A percentile compares a stretch with the other conserved stretches of the same genome.
Conservation (phyloP, 805 yeast genomes). For the Kazachstania taianensis region DNA sequence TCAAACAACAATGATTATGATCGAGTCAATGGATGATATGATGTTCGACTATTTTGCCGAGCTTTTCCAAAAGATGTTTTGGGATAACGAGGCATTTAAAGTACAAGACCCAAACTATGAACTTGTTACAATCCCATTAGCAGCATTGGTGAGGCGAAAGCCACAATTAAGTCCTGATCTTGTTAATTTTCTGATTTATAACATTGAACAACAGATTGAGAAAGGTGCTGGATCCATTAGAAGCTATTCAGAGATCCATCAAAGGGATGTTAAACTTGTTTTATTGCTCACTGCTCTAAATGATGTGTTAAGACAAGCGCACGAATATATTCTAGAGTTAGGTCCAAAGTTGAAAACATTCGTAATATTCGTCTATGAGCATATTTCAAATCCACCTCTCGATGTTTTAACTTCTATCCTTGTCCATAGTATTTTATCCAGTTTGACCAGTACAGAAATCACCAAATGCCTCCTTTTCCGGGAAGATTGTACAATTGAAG, state of each 20-base stretch:
- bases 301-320: constrained; percentile 62
- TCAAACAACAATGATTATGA: constrained; percentile 37
- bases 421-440: constrained; percentile 55
- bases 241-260: constrained; percentile 52
- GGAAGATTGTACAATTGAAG: constrained; percentile 31
- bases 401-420: constrained; percentile 51
- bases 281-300: constrained; percentile 63
- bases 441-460: constrained; percentile 52
- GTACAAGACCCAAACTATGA: constrained; percentile 52
- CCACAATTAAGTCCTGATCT: constrained; percentile 15
- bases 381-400: constrained; percentile 41
- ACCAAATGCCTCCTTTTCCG: constrained; percentile 45
- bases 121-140: constrained; percentile 61
- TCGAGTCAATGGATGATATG: constrained; percentile 53
- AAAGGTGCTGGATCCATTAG: constrained; percentile 77
- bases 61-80: constrained; percentile 31
- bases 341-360: constrained; percentile 36
- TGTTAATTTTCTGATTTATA: constrained; percentile 25
- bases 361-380: constrained; percentile 21
- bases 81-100: constrained; percentile 43
- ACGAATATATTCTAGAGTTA: constrained; percentile 36
- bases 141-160: constrained; percentile 58
- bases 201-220: constrained; percentile 53
- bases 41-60: constrained; percentile 38
- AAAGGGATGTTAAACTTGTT: constrained; percentile 67